Base-by-base conservation (phyloP, 331 rosid species). In the Stylosanthes scabra region DNA sequence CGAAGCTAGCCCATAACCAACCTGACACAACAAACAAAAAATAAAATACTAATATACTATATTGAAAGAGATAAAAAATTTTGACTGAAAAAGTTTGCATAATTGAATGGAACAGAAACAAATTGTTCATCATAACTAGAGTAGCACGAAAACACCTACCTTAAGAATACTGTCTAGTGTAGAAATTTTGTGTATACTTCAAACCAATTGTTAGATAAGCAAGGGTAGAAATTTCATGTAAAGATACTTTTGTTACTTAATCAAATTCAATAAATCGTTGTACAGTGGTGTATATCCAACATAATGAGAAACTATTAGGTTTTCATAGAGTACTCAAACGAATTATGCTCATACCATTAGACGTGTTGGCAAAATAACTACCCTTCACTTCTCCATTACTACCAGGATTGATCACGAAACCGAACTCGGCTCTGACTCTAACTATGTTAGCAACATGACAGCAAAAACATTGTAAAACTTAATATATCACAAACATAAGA, bases 1-100 rank as follows among this genome's bases (percentile, higher is more conserved):
- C 27, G 86, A 59, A 12, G 88, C 97, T 25, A 94, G 71, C 10
- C 96, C 99, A 75, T 83, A 89, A 20, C 97, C 97, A 9, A 88
- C 83, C 52, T 14, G 58, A 14, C 6, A 14, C 20, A n/a, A n/a
- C 6, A 52, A 52, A 34, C 5, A 34, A 13, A 2, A 14, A 52
- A 6, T n/a, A 6, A 52, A 52, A 15, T 15, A 52, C 5, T 4
- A 14, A 51, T 6, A 52, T 11, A 15, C 25, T 50, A 50, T 50
- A 50, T 50, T 3, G 8, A 50, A 4, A n/a, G 16, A 49, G 10
- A 50, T 10, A 14, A 15, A 14, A 52, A 52, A 0, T 3, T 6
- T 3, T 6, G 28, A 15, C 8, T 14, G 58, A 52, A 14, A 52
- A 52, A 14, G 2, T 52, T 2, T 6, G 39, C 39, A 34, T 34